phyloP scores from a whole-genome alignment of 805 yeast genomes.

The Schwanniomyces vanrijiae region DNA sequence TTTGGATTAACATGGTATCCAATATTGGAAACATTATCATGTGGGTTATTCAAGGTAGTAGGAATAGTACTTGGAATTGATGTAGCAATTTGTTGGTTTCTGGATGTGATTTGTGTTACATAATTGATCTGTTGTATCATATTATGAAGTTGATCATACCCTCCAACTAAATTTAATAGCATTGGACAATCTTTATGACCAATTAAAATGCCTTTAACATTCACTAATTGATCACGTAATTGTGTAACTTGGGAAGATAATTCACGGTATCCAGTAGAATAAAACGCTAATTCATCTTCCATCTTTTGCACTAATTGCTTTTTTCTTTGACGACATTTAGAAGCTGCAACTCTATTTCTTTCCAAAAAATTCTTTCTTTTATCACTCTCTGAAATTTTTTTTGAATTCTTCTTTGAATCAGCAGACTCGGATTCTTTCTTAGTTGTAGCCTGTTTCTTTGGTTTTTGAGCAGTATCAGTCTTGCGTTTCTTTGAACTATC shows the following conservation, averaged over 20 bases:
- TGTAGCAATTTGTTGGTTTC: constrained; percentile 19
- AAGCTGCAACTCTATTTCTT: constrained; percentile 91
- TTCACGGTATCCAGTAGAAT: constrained; percentile 67
- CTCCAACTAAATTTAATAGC: constrained; percentile 45
- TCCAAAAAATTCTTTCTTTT: constrained; percentile 79
- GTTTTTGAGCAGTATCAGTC: neutral
- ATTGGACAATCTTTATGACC: constrained; percentile 52
- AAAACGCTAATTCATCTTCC: constrained; percentile 74
- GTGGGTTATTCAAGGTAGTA: constrained; percentile 29
- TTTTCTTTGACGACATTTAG: constrained; percentile 92
- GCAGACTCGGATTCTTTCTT: constrained; percentile 8
- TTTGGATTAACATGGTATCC: constrained; percentile 8
- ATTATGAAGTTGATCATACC: constrained; percentile 44
- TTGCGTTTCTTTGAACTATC: constrained; percentile 7
- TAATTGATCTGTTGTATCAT: constrained; percentile 36
- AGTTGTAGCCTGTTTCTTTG: neutral
- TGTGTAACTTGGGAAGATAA: constrained; percentile 58
- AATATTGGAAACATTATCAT: neutral
- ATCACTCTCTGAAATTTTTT: constrained; percentile 19
- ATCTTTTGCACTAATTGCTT: constrained; percentile 82
- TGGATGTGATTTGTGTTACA: constrained; percentile 25
- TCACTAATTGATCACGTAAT: constrained; percentile 56
- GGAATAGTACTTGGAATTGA: constrained; percentile 42
- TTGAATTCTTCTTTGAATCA: constrained; percentile 10
- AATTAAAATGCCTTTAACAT: constrained; percentile 46